phyloP scores from a whole-genome alignment of 2,329 filamentous ascomycete genomes.

The Magnaporthales sp. region DNA sequence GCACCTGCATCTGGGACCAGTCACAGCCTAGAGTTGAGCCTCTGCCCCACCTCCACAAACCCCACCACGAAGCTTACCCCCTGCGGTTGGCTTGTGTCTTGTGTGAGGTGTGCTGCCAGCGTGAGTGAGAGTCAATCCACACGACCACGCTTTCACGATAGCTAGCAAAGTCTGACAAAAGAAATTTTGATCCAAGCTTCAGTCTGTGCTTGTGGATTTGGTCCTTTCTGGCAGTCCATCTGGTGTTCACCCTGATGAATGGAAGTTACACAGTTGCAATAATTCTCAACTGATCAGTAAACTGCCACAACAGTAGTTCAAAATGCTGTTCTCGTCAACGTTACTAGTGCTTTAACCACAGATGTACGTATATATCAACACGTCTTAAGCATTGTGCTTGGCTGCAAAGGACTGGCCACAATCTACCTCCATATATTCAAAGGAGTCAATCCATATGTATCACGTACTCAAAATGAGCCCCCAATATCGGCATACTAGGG shows the following conservation, averaged over 20 bases:
- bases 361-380: background rate
- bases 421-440: background rate
- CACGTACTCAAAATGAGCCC: background rate
- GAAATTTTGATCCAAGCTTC: background rate
- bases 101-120: too few relatives aligned
- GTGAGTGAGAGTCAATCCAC: background rate
- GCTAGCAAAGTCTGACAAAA: background rate
- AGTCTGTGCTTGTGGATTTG: background rate
- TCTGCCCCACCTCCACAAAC: conserved; percentile 1
- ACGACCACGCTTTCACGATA: background rate
- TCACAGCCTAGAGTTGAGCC: background rate
- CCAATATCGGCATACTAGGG: background rate
- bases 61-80: conserved; percentile 1
- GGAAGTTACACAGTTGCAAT: too few relatives aligned
- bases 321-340: background rate
- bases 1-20: background rate
- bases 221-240: background rate
- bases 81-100: background rate
- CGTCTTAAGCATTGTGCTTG: background rate
- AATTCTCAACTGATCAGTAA: background rate
- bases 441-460: background rate
- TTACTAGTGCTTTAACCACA: background rate
- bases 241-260: background rate
- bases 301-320: background rate
- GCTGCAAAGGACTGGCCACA: background rate